phyloP scores from a whole-genome alignment of 2,329 filamentous ascomycete species.

The Tolypocladium sp. region DNA sequence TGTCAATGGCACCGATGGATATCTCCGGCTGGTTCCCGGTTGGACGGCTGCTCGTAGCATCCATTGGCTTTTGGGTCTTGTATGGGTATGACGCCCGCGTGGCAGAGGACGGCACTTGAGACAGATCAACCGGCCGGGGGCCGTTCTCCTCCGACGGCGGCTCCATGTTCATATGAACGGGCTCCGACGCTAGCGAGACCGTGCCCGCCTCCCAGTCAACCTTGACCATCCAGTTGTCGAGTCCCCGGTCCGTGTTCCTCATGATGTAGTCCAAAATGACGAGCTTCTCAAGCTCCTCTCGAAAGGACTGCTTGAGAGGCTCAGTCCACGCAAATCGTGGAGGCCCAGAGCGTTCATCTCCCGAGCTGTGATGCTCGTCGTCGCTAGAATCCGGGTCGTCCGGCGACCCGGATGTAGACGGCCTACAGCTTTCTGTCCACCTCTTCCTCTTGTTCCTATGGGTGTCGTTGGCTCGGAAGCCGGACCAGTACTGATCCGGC shows the following conservation, averaged over 20 bases:
- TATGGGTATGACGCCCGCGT: constrained; percentile 55
- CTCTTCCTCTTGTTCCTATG: constrained; percentile 58
- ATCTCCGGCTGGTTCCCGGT: constrained; percentile 49
- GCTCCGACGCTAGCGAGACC: constrained; percentile 80
- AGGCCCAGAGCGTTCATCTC: constrained; percentile 39
- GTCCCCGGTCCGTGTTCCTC: constrained; percentile 91
- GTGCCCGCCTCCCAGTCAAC: constrained; percentile 78
- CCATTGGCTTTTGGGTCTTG: constrained; percentile 74
- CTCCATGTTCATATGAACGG: constrained; percentile 58
- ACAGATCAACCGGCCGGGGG: constrained; percentile 52
- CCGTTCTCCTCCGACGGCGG: constrained; percentile 30
- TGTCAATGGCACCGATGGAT: constrained; percentile 87
- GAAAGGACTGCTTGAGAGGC: constrained; percentile 76
- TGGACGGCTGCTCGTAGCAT: constrained; percentile 47
- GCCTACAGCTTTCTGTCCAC: constrained; percentile 79
- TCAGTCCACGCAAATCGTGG: constrained; percentile 79
- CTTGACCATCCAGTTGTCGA: constrained; percentile 99
- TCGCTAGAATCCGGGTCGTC: constrained; percentile 58
- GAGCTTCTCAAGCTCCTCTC: constrained; percentile 92
- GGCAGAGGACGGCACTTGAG: constrained; percentile 29
- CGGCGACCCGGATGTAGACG: constrained; percentile 36
- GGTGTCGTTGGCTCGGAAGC: constrained; percentile 59
- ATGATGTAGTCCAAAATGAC: constrained; percentile 98
- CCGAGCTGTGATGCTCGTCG: constrained; percentile 37
- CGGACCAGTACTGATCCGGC: constrained; percentile 77